phyloP scores from a whole-genome alignment of 768 basidiomycete genomes.

The Kondoa malvinella region DNA sequence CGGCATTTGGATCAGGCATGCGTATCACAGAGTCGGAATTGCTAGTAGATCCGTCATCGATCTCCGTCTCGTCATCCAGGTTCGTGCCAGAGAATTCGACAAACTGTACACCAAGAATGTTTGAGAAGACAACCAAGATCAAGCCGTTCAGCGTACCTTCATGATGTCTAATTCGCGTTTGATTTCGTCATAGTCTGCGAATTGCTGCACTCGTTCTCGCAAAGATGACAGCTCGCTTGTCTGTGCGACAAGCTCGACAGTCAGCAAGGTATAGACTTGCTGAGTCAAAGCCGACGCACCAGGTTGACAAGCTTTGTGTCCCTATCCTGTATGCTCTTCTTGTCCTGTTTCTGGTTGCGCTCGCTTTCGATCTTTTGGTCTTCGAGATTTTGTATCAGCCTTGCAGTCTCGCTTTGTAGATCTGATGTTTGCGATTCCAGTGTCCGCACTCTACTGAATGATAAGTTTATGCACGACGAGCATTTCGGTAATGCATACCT shows the following conservation, averaged over 20 bases:
- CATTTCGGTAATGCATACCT: too few relatives aligned
- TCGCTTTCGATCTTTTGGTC: slow-evolving; percentile 38
- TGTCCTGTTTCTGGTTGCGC: slow-evolving; percentile 38
- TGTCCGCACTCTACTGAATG: slow-evolving; percentile 49
- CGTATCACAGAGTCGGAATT: slow-evolving; percentile 34
- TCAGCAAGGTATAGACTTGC: neutral
- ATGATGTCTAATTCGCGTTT: slow-evolving; percentile 96
- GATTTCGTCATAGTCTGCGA: slow-evolving; percentile 83
- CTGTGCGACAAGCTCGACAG: slow-evolving; percentile 30
- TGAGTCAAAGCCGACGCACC: neutral
- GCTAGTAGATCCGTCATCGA: slow-evolving; percentile 27
- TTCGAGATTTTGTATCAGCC: slow-evolving; percentile 47
- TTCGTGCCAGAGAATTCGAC: slow-evolving; percentile 90
- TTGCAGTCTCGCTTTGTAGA: slow-evolving; percentile 58
- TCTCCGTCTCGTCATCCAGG: slow-evolving; percentile 43
- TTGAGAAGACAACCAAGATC: too few relatives aligned
- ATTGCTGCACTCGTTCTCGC: slow-evolving; percentile 51
- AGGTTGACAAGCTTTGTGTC: slow-evolving; percentile 27
- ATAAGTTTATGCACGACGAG: too few relatives aligned
- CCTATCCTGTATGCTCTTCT: slow-evolving; percentile 48
- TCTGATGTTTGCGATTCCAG: slow-evolving; percentile 58
- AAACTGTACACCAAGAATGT: slow-evolving; percentile 41
- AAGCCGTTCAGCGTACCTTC: slow-evolving; percentile 74
- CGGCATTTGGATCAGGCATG: slow-evolving; percentile 76
- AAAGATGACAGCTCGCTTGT: slow-evolving; percentile 51